phyloP scores from a whole-genome alignment of 2,329 filamentous ascomycete species.

The Xylariaceae sp. region DNA sequence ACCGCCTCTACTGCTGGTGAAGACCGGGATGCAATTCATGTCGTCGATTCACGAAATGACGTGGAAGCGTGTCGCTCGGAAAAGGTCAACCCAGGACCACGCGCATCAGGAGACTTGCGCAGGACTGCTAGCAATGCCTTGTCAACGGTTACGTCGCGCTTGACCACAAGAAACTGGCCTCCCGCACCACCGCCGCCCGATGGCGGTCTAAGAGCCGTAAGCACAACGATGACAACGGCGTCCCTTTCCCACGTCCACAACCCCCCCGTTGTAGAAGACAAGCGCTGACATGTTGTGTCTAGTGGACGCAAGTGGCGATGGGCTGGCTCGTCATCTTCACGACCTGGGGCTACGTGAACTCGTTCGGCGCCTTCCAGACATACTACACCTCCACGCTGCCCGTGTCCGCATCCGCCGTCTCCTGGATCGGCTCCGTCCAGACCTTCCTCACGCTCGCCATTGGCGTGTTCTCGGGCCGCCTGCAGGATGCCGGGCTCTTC shows the following conservation, averaged over 20 bases:
- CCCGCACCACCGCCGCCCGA: conserved; percentile 28
- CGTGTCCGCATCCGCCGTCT: conserved; percentile 33
- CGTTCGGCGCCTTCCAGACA: conserved; percentile 41
- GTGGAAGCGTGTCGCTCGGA: no score
- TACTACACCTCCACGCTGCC: conserved; percentile 36
- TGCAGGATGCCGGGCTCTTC: conserved; percentile 42
- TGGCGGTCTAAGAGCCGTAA: conserved; percentile 24
- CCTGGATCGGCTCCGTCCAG: conserved; percentile 42
- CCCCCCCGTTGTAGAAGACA: no score
- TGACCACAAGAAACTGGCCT: conserved; percentile 24
- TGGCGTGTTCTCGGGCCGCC: conserved; percentile 36
- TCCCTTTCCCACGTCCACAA: no score
- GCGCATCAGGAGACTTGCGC: not conserved
- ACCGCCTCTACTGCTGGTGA: no score
- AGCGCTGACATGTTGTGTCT: not conserved
- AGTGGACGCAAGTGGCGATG: conserved; percentile 33
- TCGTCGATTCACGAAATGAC: no score
- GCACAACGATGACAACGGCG: not conserved
- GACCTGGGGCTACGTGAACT: conserved; percentile 43
- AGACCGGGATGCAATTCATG: no score
- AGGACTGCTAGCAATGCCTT: conserved; percentile 11
- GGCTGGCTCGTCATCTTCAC: conserved; percentile 38
- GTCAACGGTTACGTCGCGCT: conserved; percentile 22
- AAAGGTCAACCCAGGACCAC: not conserved
- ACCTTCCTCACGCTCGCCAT: conserved; percentile 38